phyloP scores from a whole-genome alignment of 805 yeast species.

The Lipomyces starkeyi region DNA sequence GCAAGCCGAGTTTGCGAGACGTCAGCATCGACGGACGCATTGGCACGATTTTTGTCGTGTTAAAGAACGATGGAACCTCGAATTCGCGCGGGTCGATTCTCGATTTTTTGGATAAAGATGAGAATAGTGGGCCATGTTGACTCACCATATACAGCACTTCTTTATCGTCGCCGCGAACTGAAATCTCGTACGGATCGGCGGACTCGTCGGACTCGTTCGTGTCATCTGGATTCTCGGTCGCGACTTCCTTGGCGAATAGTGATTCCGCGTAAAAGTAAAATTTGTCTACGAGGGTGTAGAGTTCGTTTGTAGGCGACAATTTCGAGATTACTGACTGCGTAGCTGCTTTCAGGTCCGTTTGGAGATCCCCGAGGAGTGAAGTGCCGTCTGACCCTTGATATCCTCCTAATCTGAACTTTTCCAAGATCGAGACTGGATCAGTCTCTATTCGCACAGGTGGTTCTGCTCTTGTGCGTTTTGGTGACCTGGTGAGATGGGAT shows the following conservation, averaged over 20 bases:
- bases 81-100: conserved; percentile 76
- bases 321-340: conserved; percentile 23
- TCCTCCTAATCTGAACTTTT: conserved; percentile 25
- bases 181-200: conserved; percentile 25
- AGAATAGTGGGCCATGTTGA: conserved; percentile 76
- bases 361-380: conserved; percentile 13
- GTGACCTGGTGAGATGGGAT: conserved; percentile 2
- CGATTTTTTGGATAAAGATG: conserved; percentile 73
- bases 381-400: conserved; percentile 16
- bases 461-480: conserved; percentile 15
- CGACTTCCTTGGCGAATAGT: conserved; percentile 18
- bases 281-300: conserved; percentile 25
- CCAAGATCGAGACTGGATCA: conserved; percentile 24
- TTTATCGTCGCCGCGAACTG: conserved; percentile 32
- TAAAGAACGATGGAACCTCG: conserved; percentile 62
- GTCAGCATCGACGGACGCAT: conserved; percentile 28
- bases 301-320: conserved; percentile 15
- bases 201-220: conserved; percentile 17
- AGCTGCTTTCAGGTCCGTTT: conserved; percentile 22
- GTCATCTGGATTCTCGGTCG: conserved; percentile 7
- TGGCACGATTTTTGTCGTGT: conserved; percentile 72
- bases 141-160: conserved; percentile 69
- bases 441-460: conserved; percentile 2
- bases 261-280: conserved; percentile 25
- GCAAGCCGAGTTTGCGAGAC: conserved; percentile 28